These are phyloP conservation scores for Dioscorea cayenensis DNA, from an alignment of 116 monocot genomes.

Conservation along the genomic window DNA sequence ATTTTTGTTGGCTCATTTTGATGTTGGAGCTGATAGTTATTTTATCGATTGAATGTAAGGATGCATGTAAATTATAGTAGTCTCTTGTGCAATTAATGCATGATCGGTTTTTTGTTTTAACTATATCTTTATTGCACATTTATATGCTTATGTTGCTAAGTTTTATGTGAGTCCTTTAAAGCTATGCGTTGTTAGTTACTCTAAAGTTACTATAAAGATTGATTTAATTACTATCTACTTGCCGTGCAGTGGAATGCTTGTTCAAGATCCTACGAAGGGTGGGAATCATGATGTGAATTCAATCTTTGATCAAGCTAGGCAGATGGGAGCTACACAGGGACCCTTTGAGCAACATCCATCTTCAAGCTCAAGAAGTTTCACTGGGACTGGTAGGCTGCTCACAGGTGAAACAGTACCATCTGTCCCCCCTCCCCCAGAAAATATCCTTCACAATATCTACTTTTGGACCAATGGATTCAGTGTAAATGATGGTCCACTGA, in stretches of 20 bases:
- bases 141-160: too few relatives aligned
- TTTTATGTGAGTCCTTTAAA: too few relatives aligned
- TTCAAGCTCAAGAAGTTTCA: conserved; percentile 74
- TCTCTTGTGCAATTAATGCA: too few relatives aligned
- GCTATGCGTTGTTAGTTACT: neutral
- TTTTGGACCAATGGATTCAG: conserved; percentile 95
- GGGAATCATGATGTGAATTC: conserved; percentile 60
- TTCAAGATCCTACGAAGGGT: conserved; percentile 85
- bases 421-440: conserved; percentile 49
- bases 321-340: conserved; percentile 77
- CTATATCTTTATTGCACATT: too few relatives aligned
- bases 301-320: conserved; percentile 90
- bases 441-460: conserved; percentile 59
- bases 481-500: conserved; percentile 88
- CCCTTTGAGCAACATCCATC: conserved; percentile 37
- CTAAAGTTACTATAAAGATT: neutral
- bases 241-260: conserved; percentile 86
- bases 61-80: too few relatives aligned
- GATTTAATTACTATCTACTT: conserved; percentile 4
- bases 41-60: too few relatives aligned
- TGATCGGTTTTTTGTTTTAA: too few relatives aligned
- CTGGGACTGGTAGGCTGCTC: conserved; percentile 86
- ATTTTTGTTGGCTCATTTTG: too few relatives aligned
- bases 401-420: conserved; percentile 78
- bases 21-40: too few relatives aligned